Conservation (phyloP, 2,329 filamentous ascomycete genomes). For the Pseudogymnoascus sp. region DNA sequence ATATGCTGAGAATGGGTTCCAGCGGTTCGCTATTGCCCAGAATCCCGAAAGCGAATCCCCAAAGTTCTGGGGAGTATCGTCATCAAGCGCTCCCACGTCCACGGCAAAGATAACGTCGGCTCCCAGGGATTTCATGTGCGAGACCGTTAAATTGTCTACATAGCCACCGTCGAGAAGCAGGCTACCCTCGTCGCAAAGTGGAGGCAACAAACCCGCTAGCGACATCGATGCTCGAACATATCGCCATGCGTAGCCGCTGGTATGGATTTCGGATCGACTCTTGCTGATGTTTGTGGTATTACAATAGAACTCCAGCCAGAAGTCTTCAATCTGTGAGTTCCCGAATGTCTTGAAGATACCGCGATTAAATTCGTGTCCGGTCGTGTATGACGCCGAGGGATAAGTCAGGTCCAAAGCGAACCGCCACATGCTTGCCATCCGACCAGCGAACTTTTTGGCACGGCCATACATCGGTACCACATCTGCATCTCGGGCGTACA, state of each 20-base stretch:
- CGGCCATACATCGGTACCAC: constrained; percentile 95
- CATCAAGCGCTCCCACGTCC: constrained; percentile 88
- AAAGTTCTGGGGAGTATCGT: constrained; percentile 84
- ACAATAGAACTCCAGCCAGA: constrained; percentile 98
- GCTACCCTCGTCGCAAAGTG: constrained; percentile 91
- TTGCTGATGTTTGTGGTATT: constrained; percentile 99
- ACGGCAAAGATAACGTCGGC: constrained; percentile 93
- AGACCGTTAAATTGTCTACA: constrained; percentile 92
- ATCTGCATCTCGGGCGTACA: constrained; percentile 94
- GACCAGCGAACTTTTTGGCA: constrained; percentile 92
- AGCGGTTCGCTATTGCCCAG: constrained; percentile 91
- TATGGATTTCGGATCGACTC: constrained; percentile 85
- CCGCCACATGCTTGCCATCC: constrained; percentile 99
- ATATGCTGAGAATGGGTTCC: constrained; percentile 86
- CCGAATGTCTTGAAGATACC: constrained; percentile 99
- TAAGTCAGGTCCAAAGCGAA: constrained; percentile 95
- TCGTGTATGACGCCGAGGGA: constrained; percentile 93
- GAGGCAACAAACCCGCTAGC: constrained; percentile 82
- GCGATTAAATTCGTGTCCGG: constrained; percentile 96
- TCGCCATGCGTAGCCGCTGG: constrained; percentile 93
- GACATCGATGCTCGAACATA: constrained; percentile 98
- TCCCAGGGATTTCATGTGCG: constrained; percentile 92
- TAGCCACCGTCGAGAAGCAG: constrained; percentile 97
- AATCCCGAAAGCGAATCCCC: constrained; percentile 91
- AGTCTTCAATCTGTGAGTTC: constrained; percentile 95